These are phyloP conservation scores for Aspergillus fumigatiaffinis DNA, from an alignment of 2,329 filamentous ascomycete genomes.

Conservation along the genomic window DNA sequence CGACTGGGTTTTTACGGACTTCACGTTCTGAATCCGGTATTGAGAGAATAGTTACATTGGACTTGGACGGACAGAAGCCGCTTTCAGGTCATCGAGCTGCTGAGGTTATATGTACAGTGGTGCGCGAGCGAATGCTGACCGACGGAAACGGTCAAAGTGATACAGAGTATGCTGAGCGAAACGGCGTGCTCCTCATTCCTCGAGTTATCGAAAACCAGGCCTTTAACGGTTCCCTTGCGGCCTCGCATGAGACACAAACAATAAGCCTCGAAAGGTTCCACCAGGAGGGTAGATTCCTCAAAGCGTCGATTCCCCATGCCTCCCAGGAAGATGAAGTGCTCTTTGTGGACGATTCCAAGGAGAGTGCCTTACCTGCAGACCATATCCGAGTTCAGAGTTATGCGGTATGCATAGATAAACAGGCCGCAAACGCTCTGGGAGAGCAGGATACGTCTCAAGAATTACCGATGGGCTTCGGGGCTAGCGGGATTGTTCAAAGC, in stretches of 20 bases:
- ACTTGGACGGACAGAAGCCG: conserved; percentile 13
- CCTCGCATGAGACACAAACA: neutral
- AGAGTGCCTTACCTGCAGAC: conserved; percentile 8
- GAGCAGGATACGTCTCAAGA: neutral
- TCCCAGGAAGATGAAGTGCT: neutral
- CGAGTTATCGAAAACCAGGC: conserved; percentile 16
- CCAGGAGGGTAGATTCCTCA: conserved; percentile 6
- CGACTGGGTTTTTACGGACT: conserved; percentile 22
- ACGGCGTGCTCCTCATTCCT: conserved; percentile 20
- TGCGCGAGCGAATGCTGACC: conserved; percentile 9
- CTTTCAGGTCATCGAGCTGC: conserved; percentile 3
- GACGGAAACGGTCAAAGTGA: conserved; percentile 9
- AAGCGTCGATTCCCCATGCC: conserved; percentile 1
- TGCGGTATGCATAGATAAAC: conserved; percentile 27
- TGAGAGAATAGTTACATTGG: conserved; percentile 20
- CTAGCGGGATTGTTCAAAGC: conserved; percentile 18
- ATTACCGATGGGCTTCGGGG: conserved; percentile 7
- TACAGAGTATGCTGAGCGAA: conserved; percentile 21
- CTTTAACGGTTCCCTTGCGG: conserved; percentile 5
- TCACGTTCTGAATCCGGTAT: conserved; percentile 24
- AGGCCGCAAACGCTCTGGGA: conserved; percentile 15
- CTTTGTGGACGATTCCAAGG: conserved; percentile 8
- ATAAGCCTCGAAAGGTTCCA: conserved; percentile 12
- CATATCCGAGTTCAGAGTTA: conserved; percentile 32
- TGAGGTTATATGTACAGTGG: conserved; percentile 9